phyloP scores from a whole-genome alignment of 345 rosid species.

The Citrus mangshanensis region DNA sequence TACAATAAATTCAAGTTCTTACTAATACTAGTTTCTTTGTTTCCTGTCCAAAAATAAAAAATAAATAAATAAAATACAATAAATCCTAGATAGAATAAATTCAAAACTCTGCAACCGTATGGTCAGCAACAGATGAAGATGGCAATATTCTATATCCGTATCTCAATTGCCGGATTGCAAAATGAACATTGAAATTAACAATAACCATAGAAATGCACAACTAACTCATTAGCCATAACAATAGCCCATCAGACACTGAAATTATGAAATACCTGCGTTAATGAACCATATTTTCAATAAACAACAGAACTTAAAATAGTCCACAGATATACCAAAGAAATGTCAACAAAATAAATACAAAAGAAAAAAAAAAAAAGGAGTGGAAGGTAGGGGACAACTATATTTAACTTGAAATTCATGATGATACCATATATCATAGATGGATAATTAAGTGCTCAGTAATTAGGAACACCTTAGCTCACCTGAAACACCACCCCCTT shows the following conservation, averaged over 20 bases:
- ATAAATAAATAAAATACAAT: too few species aligned
- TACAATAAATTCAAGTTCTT: background rate
- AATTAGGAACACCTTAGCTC: conserved; percentile 12
- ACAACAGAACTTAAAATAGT: background rate
- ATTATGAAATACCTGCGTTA: background rate
- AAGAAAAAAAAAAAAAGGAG: background rate
- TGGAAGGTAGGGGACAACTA: background rate
- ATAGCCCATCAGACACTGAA: background rate
- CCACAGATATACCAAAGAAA: background rate
- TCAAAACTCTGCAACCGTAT: background rate
- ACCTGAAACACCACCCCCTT: conserved; percentile 96
- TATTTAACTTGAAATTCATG: background rate
- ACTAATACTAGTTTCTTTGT: too few species aligned
- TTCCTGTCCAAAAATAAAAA: too few species aligned
- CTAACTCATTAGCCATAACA: background rate
- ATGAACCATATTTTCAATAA: background rate
- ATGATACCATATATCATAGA: background rate
- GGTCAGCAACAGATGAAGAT: background rate
- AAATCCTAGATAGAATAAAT: too few species aligned
- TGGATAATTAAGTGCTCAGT: background rate
- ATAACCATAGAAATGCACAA: background rate
- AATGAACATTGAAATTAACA: background rate
- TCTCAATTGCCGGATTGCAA: background rate
- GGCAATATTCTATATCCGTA: background rate
- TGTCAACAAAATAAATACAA: background rate